Evolutionary conservation across 441 rosid species (phyloP), one percentile per base, ranked within the genome.

Genomic region (Populus hybrid): DNA sequence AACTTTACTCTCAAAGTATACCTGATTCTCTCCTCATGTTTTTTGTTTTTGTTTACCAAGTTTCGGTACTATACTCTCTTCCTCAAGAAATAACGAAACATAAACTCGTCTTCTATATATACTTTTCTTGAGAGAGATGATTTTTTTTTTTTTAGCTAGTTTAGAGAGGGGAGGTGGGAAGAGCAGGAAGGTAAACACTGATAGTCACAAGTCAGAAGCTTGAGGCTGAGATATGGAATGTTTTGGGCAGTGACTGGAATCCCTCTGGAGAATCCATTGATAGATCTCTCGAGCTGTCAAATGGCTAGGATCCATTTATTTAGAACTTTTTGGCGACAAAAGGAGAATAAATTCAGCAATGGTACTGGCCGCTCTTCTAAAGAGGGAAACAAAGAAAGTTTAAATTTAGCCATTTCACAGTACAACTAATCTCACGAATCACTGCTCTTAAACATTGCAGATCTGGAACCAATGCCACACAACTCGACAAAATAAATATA

Each of bases 1-100:
- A 81, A 69, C 93, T 86, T 84, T 86, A 81, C 88, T 74, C 81
- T 11, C 79, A 82, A 87, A 89, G 90, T 77, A 59, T 72, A 81
- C 86, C 79, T 64, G 42, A 30, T 30, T 30, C 32, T 30, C 32
- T 30, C 32, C 32, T 30, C 32, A 0, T 30, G 32, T 30, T 30
- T 30, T 30, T 30, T 3, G 32, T 30, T 30, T 30, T 30, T 3
- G 3, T 30, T 30, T 30, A 30, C 32, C 32, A 23, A 23, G 12
- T 67, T 28, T 32, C 35, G 2, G 42, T 1, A 32, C n/a, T 66
- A 11, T 63, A 12, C 24, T 68, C 6, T n/a, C 61, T 30, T 23
- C 16, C 64, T 8, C 18, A 1, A 42, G 32, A 50, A 50, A 34
- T 11, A 65, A 23, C n/a, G 4, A 65, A 21, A 35, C 18, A 10